Conservation (phyloP, 78 protist genomes). For the Reticulomyxa filosa region DNA sequence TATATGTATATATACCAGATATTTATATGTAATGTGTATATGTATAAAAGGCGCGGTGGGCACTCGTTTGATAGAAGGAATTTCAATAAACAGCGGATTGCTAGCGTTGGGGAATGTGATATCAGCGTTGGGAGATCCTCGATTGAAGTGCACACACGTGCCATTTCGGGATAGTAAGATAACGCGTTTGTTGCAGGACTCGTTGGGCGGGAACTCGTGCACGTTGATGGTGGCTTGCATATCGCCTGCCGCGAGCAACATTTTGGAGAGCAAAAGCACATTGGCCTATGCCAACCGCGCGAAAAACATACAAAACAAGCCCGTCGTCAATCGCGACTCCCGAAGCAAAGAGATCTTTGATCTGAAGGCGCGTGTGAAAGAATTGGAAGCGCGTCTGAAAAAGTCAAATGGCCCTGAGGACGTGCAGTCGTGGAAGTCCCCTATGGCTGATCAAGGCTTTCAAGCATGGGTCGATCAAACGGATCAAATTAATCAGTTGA, state of each 20-base stretch:
- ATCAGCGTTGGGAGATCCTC: too few relatives aligned
- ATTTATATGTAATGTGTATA: too few relatives aligned
- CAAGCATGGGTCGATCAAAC: too few relatives aligned
- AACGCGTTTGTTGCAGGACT: slow-evolving; percentile 9
- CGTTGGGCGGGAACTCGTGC: slow-evolving; percentile 22
- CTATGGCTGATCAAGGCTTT: too few relatives aligned
- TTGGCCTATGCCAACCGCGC: slow-evolving; percentile 20
- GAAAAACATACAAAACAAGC: slow-evolving; percentile 4
- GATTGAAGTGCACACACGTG: not conserved
- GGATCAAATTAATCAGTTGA: too few relatives aligned
- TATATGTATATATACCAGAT: too few relatives aligned
- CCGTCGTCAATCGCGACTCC: not conserved
- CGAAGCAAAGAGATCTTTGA: not conserved
- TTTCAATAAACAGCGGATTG: slow-evolving; percentile 13
- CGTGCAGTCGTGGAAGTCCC: too few relatives aligned
- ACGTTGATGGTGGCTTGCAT: slow-evolving; percentile 23
- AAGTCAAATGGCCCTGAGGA: too few relatives aligned
- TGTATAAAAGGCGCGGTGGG: slow-evolving; percentile 13
- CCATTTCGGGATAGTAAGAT: slow-evolving; percentile 11
- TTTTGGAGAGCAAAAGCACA: slow-evolving; percentile 12
- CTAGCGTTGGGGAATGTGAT: slow-evolving; percentile 24
- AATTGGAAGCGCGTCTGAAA: too few relatives aligned
- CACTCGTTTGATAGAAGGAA: slow-evolving; percentile 5
- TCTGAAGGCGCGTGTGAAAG: not conserved
- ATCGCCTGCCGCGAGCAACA: slow-evolving; percentile 9